phyloP scores from a whole-genome alignment of 495 filamentous ascomycete species.

The Penicillium dipodomyicola region DNA sequence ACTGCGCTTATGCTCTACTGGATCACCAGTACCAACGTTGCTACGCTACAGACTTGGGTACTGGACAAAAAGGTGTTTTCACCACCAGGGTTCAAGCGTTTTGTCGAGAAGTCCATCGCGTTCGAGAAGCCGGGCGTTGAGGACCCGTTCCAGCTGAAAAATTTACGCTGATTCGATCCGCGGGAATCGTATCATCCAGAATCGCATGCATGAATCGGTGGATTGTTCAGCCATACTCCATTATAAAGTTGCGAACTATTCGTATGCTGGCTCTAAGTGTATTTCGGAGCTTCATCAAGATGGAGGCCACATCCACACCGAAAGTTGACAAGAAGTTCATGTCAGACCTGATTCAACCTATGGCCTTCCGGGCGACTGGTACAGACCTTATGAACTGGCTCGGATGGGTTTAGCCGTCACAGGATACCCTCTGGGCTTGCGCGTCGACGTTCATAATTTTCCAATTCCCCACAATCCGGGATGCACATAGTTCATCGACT shows the following conservation, averaged over 20 bases:
- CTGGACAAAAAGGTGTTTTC: conserved; percentile 40
- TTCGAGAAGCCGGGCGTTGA: conserved; percentile 12
- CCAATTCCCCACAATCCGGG: background rate
- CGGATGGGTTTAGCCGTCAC: no score
- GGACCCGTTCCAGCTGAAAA: conserved; percentile 24
- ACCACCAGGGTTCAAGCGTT: conserved; percentile 22
- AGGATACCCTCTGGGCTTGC: background rate
- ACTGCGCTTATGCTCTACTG: conserved; percentile 70
- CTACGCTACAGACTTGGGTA: conserved; percentile 38
- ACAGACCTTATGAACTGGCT: background rate
- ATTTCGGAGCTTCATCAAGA: background rate
- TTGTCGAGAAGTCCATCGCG: conserved; percentile 20
- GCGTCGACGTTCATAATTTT: background rate
- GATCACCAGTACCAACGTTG: conserved; percentile 53
- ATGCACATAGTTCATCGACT: background rate
- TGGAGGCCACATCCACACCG: background rate
- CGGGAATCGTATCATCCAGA: background rate
- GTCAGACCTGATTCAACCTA: background rate
- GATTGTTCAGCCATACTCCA: background rate
- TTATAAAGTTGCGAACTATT: background rate
- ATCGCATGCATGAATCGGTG: background rate
- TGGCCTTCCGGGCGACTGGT: background rate
- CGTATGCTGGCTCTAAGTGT: background rate
- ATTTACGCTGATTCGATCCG: conserved; percentile 11
- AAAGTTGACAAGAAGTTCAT: background rate